phyloP scores from a whole-genome alignment of 2,329 filamentous ascomycete species.

The Talaromyces verruculosus region DNA sequence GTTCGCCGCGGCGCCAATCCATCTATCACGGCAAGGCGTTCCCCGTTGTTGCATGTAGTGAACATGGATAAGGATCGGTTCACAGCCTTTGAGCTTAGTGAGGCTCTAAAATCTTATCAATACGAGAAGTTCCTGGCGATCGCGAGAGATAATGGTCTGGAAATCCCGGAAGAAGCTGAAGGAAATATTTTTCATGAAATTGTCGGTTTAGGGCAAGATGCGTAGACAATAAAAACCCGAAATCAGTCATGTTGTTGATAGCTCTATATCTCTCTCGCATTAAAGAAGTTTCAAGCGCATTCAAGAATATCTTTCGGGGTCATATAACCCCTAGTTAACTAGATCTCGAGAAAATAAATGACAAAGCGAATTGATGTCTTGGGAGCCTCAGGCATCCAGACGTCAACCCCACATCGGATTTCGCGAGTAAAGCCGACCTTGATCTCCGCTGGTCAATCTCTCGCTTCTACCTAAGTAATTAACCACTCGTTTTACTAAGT shows the following conservation, averaged over 20 bases:
- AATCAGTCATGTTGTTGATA: no score
- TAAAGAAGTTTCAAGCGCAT: no score
- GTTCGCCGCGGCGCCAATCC: conserved; percentile 8
- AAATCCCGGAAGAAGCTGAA: not conserved
- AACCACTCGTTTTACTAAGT: not conserved
- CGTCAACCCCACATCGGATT: conserved; percentile 2
- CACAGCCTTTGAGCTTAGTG: conserved; percentile 8
- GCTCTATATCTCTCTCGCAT: no score
- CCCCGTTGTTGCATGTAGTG: not conserved
- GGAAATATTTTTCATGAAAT: conserved; percentile 3
- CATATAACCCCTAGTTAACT: no score
- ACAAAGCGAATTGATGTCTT: no score
- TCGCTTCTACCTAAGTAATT: not conserved
- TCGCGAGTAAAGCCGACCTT: not conserved
- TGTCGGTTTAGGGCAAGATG: not conserved
- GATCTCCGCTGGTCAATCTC: not conserved
- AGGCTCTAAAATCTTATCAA: not conserved
- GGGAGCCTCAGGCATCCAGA: not conserved
- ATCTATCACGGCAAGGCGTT: not conserved
- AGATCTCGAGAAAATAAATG: no score
- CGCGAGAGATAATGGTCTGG: not conserved
- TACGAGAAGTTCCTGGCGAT: not conserved
- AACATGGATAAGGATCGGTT: not conserved
- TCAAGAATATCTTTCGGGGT: no score
- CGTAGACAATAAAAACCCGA: no score